Percentiles rank a stretch among this genome's conserved stretches.
Conservation (phyloP, 1,284 basidiomycete genomes). For the Leccinum fallax region DNA sequence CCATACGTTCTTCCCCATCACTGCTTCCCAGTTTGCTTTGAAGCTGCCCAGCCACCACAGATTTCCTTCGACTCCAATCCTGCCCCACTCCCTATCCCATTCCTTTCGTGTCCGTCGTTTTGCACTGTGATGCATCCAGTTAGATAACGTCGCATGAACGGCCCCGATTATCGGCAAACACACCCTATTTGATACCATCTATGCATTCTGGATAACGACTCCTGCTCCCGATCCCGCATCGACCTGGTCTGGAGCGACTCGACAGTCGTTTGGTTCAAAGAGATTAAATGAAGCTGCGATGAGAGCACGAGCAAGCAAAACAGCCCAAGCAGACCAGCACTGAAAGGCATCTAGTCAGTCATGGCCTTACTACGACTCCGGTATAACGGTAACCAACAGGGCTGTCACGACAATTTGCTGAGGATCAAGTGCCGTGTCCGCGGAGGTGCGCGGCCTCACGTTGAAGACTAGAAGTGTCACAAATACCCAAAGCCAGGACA, state of each 20-base stretch:
- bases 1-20: conserved; percentile 67
- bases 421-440: conserved; percentile 24
- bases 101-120: conserved; percentile 45
- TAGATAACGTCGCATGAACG: neutral
- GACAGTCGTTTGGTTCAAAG: conserved; percentile 75
- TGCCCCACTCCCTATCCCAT: conserved; percentile 83
- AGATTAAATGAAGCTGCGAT: conserved; percentile 66
- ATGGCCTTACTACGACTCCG: neutral
- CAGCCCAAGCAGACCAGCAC: conserved; percentile 58
- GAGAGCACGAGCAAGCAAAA: conserved; percentile 64
- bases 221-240: conserved; percentile 65
- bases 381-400: conserved; percentile 23
- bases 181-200: conserved; percentile 54
- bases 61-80: conserved; percentile 72
- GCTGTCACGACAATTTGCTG: conserved; percentile 33
- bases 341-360: conserved; percentile 19
- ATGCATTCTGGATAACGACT: conserved; percentile 47
- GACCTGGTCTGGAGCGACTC: conserved; percentile 63
- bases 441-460: conserved; percentile 29
- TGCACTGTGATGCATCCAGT: conserved; percentile 40
- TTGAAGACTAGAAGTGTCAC: conserved; percentile 47
- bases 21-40: conserved; percentile 67
- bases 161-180: conserved; percentile 23
- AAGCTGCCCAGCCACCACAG: conserved; percentile 80
- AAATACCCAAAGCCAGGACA: conserved; percentile 56